These are phyloP conservation scores for Tardiomyces digboiensis DNA, from an alignment of 1,139 yeast genomes.

Conservation along the genomic window DNA sequence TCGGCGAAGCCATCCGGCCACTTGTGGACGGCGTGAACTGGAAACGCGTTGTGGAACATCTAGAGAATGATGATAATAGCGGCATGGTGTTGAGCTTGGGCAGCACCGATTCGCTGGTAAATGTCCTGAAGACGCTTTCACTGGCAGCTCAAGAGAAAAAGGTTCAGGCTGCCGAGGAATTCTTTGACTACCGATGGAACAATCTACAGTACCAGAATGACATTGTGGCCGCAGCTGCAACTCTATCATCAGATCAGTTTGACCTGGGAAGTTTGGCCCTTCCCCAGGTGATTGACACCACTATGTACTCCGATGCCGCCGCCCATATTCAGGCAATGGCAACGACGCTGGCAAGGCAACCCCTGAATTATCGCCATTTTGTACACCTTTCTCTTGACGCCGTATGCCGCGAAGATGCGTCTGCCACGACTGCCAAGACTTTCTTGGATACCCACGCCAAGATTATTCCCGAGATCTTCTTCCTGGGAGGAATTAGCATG, in stretches of 20 bases:
- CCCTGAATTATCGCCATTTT: constrained; percentile 11
- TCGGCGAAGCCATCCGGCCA: not conserved
- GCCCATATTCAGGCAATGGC: constrained; percentile 13
- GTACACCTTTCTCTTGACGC: constrained; percentile 23
- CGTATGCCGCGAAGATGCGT: constrained; percentile 20
- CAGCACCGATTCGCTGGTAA: constrained; percentile 3
- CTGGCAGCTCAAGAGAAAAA: constrained; percentile 4
- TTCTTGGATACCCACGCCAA: constrained; percentile 26
- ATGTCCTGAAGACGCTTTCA: constrained; percentile 4
- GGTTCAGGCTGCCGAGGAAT: constrained; percentile 5
- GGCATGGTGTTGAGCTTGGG: constrained; percentile 3
- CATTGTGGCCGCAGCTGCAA: constrained; percentile 11
- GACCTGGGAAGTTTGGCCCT: constrained; percentile 4
- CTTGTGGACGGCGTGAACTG: not conserved
- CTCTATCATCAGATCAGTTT: not conserved
- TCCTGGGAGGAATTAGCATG: constrained; percentile 26
- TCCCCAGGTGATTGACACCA: constrained; percentile 11
- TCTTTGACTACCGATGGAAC: constrained; percentile 12
- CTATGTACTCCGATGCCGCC: constrained; percentile 10
- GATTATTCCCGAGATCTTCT: constrained; percentile 26
- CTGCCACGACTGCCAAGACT: constrained; percentile 17
- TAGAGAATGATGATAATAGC: not conserved
- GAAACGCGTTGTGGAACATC: not conserved
- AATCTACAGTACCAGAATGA: constrained; percentile 16
- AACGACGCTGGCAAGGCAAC: constrained; percentile 12